Evolutionary conservation across 2,329 filamentous ascomycete genomes (phyloP).

Genomic region (Fonsecaea monophora): DNA sequence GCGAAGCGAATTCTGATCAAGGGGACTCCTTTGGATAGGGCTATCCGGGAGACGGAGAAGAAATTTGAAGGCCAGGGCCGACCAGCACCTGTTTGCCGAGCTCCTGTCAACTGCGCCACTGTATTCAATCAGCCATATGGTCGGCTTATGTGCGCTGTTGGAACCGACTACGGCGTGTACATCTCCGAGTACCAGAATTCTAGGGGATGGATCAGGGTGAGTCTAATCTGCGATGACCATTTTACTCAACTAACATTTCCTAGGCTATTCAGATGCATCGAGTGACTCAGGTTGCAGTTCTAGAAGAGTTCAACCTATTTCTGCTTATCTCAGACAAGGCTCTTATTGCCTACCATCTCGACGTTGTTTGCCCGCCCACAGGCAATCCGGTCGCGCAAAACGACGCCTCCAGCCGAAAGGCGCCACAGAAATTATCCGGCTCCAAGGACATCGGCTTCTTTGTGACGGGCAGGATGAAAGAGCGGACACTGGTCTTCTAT

Average conservation of each 20-base stretch:
- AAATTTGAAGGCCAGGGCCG: slow-evolving; percentile 69
- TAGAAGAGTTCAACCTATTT: slow-evolving; percentile 95
- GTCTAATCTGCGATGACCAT: slow-evolving; percentile 42
- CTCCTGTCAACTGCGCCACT: slow-evolving; percentile 89
- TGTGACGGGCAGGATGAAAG: slow-evolving; percentile 95
- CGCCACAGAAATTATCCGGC: slow-evolving; percentile 87
- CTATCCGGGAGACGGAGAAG: slow-evolving; percentile 86
- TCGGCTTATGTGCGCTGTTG: slow-evolving; percentile 87
- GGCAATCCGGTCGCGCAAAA: slow-evolving; percentile 67
- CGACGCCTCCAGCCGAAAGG: slow-evolving; percentile 76
- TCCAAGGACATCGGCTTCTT: slow-evolving; percentile 97
- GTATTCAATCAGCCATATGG: slow-evolving; percentile 82
- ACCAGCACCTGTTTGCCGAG: slow-evolving; percentile 79
- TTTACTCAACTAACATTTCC: slow-evolving; percentile 42
- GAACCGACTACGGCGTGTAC: slow-evolving; percentile 93
- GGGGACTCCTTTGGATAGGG: slow-evolving; percentile 88
- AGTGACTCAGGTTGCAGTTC: slow-evolving; percentile 90
- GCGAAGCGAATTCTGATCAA: slow-evolving; percentile 74
- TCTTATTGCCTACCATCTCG: slow-evolving; percentile 90
- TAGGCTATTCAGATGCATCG: slow-evolving; percentile 76
- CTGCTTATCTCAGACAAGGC: slow-evolving; percentile 90
- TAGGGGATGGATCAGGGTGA: slow-evolving; percentile 86
- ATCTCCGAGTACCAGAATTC: slow-evolving; percentile 88
- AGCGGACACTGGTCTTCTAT: slow-evolving; percentile 92
- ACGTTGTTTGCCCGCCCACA: slow-evolving; percentile 71